Evolutionary conservation across 2,329 filamentous ascomycete genomes (phyloP), one percentile per base, ranked within the genome.

Genomic region (Fusarium goolgardi): DNA sequence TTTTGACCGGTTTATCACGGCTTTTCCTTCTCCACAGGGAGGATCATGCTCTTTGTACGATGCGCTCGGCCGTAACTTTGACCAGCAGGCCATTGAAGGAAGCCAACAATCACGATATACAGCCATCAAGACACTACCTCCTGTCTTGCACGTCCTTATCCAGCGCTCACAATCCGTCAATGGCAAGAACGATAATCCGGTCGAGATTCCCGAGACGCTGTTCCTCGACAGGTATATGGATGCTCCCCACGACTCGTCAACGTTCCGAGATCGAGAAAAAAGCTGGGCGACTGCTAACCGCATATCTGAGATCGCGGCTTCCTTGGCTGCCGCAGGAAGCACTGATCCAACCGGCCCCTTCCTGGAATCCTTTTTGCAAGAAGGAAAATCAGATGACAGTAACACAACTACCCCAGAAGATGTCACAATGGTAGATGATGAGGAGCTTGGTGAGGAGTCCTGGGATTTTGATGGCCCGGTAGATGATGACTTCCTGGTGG

Each of bases 181-280:
- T 9, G 85, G 85, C 43, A 97, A 97, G 75, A 93, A 94, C 29
- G 88, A 88, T 55, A 89, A 94, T 63, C 88, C 92, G 13, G 86
- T 99, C 15, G 84, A 88, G 21, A 88, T 99, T n/a, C 89, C 91
- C 6, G 90, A 96, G 69, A 90, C 86, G 3, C 84, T 99, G 15
- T 97, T 92, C 75, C 83, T 99, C 54, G 96, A 98, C 78, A 88
- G 94, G 29, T 99, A 97, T 77, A 90, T 94, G 85, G 89, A 93
- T 63, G 86, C 87, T 6, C 82, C 85, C 1, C 82, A 84, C 6
- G 84, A 88, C 40, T 86, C 89, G 4, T 80, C 85, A 2, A 80
- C 93, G 3, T 86, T 92, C 75, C 81, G 84, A 43, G 83, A 86
- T 43, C 88, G 93, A 29, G 85, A 89, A 63, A 83, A 90, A 63